Evolutionary conservation across 108 stramenopile genomes (phyloP).

Genomic region (Craspedostauros australis): DNA sequence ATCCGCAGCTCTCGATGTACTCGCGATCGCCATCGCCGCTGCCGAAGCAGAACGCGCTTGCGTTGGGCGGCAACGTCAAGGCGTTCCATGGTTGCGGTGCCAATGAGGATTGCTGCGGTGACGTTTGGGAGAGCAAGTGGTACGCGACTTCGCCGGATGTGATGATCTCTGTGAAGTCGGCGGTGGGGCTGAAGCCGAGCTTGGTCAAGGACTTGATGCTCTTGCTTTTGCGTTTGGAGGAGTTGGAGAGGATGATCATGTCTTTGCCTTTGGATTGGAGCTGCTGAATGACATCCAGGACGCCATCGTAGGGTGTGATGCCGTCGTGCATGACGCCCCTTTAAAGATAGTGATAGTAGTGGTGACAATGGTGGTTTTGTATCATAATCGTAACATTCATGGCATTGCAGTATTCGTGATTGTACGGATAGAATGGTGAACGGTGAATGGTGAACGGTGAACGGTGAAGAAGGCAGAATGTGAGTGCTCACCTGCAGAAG

Average conservation of each 20-base stretch:
- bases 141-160: conserved; percentile 75
- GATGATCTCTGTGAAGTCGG: conserved; percentile 61
- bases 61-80: not conserved
- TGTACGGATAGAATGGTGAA: too few species aligned
- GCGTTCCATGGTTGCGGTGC: conserved; percentile 17
- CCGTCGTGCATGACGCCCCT: conserved; percentile 90
- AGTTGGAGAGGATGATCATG: conserved; percentile 84
- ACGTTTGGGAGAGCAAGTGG: conserved; percentile 25
- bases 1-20: conserved; percentile 74
- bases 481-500: too few species aligned
- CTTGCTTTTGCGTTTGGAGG: conserved; percentile 64
- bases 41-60: conserved; percentile 70
- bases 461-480: too few species aligned
- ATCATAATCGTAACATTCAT: too few species aligned
- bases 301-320: conserved; percentile 65
- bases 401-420: too few species aligned
- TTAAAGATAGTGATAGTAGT: too few species aligned
- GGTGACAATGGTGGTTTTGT: too few species aligned
- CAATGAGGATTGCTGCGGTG: not conserved
- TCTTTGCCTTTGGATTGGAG: conserved; percentile 52
- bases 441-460: too few species aligned
- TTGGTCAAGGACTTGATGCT: conserved; percentile 44
- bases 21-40: conserved; percentile 87
- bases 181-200: conserved; percentile 49
- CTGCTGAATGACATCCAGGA: conserved; percentile 54